These are phyloP conservation scores for Tetrahymena borealis DNA, from an alignment of 73 alveolate species.

Conservation along the genomic window DNA sequence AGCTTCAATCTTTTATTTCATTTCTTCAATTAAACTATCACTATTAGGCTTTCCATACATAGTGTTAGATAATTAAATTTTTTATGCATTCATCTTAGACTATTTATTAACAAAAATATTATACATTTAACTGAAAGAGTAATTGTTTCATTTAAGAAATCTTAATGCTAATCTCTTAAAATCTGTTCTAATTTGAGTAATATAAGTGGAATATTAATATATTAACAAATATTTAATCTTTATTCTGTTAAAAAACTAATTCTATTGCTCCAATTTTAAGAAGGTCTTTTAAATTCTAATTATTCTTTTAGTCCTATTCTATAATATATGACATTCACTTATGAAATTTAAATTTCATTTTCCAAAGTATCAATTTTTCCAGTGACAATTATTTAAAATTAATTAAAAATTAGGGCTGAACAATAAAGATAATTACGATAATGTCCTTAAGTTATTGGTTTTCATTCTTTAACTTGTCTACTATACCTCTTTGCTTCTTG, in stretches of 20 bases:
- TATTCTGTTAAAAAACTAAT: too few species aligned
- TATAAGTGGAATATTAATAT: too few species aligned
- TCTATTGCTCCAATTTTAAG: too few species aligned
- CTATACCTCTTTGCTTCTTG: conserved; percentile 60
- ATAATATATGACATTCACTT: too few species aligned
- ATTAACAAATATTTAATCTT: too few species aligned
- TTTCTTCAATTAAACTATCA: conserved; percentile 26
- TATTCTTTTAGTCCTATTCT: too few species aligned
- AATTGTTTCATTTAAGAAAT: not conserved
- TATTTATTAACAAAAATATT: not conserved
- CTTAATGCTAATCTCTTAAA: too few species aligned
- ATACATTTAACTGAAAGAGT: not conserved
- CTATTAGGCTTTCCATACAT: conserved; percentile 33
- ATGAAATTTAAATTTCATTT: too few species aligned
- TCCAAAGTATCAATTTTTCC: too few species aligned
- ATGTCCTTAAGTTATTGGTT: conserved; percentile 48
- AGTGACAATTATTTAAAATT: not conserved
- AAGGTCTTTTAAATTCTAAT: too few species aligned
- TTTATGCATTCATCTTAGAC: conserved; percentile 40
- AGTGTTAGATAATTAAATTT: conserved; percentile 2
- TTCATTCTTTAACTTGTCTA: conserved; percentile 64
- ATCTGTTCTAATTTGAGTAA: too few species aligned
- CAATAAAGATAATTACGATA: conserved; percentile 6
- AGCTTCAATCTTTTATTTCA: conserved; percentile 54
- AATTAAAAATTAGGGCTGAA: not conserved